Percentiles rank a stretch among this genome's conserved stretches.
phyloP scores from a whole-genome alignment of 805 yeast genomes.

The Monosporozyma aerobia region DNA sequence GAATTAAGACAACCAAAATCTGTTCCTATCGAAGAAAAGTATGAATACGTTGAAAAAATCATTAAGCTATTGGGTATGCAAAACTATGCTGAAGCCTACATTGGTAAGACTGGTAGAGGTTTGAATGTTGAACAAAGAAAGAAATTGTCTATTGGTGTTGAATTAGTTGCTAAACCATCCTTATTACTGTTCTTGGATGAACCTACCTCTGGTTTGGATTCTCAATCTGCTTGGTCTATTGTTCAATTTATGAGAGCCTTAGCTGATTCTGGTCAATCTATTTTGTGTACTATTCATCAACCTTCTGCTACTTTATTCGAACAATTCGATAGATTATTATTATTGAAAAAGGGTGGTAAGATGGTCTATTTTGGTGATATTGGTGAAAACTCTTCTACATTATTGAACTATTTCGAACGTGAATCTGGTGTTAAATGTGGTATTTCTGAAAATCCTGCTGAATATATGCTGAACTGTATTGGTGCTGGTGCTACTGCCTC shows the following conservation, averaged over 20 bases:
- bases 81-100: constrained; percentile 66
- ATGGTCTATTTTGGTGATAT: constrained; percentile 79
- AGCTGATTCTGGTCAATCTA: constrained; percentile 65
- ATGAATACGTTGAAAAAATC: constrained; percentile 59
- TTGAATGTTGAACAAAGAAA: constrained; percentile 61
- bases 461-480: constrained; percentile 61
- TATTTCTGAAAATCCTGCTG: constrained; percentile 60
- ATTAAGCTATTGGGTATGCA: constrained; percentile 60
- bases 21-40: constrained; percentile 49
- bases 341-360: constrained; percentile 66
- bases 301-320: constrained; percentile 64
- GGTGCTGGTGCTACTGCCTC: constrained; percentile 76
- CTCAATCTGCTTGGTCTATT: constrained; percentile 61
- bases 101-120: constrained; percentile 70
- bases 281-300: constrained; percentile 69
- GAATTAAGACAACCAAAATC: constrained; percentile 57
- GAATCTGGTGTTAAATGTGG: constrained; percentile 64
- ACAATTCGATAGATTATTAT: constrained; percentile 57
- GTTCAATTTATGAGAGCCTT: constrained; percentile 56
- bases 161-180: constrained; percentile 60
- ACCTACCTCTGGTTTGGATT: constrained; percentile 67
- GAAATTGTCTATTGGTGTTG: constrained; percentile 62
- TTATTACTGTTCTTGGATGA: constrained; percentile 57
- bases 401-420: constrained; percentile 59
- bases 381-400: constrained; percentile 50